A percentile compares a stretch with the other conserved stretches of the same genome.
phyloP scores from a whole-genome alignment of 2,329 filamentous ascomycete genomes.

The Epichloe uncinata region DNA sequence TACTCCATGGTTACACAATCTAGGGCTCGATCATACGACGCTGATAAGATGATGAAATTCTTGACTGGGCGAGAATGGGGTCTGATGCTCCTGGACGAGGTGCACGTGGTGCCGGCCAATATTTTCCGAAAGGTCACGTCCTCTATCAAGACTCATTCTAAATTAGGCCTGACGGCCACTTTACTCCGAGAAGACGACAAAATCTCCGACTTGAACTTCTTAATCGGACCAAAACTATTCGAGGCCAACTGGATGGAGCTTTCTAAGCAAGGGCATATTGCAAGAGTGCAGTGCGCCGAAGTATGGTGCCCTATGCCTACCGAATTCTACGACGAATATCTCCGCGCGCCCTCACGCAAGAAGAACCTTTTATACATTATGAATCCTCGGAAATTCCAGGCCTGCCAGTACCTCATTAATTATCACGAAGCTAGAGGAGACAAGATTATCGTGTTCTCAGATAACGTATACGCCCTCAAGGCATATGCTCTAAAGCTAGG shows the following conservation, averaged over 20 bases:
- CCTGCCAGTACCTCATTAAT: conserved; percentile 95
- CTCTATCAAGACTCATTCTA: conserved; percentile 86
- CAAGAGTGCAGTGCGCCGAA: conserved; percentile 92
- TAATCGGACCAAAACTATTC: conserved; percentile 94
- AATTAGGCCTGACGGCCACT: conserved; percentile 87
- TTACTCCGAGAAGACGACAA: conserved; percentile 95
- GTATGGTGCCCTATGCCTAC: conserved; percentile 99
- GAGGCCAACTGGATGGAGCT: conserved; percentile 99
- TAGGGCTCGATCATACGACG: conserved; percentile 76
- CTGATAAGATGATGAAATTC: conserved; percentile 96
- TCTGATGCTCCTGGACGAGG: conserved; percentile 91
- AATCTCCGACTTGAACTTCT: conserved; percentile 91
- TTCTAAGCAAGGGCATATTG: conserved; percentile 92
- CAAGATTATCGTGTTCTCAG: conserved; percentile 96
- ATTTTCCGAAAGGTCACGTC: conserved; percentile 94
- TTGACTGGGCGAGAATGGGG: conserved; percentile 86
- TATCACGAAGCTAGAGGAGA: conserved; percentile 91
- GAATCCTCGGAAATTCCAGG: conserved; percentile 96
- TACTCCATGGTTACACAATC: conserved; percentile 98
- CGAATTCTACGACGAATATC: conserved; percentile 93
- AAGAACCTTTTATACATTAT: conserved; percentile 66
- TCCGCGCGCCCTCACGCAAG: conserved; percentile 47
- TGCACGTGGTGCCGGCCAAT: conserved; percentile 92
- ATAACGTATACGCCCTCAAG: conserved; percentile 88
- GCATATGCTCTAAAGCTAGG: conserved; percentile 71